Percentiles rank a stretch among this genome's conserved stretches.
These are phyloP conservation scores for Tricholoma flavovirens DNA, from an alignment of 768 basidiomycete species.

Conservation along the genomic window DNA sequence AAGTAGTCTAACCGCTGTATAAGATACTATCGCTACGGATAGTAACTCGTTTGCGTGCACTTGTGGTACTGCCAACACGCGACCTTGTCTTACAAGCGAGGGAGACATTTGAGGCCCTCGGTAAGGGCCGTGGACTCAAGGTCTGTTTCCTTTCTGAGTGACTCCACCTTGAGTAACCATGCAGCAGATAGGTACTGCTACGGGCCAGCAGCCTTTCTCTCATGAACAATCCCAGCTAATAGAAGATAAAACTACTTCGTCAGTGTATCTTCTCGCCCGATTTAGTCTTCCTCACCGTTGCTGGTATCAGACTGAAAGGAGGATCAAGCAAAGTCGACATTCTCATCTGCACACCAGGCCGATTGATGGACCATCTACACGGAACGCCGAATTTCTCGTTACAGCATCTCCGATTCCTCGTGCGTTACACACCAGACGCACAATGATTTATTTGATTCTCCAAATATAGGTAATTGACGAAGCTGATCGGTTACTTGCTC, in stretches of 20 bases:
- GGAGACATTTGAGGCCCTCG: constrained; percentile 83
- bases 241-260: constrained; percentile 52
- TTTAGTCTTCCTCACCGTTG: not conserved
- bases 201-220: constrained; percentile 90
- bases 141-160: constrained; percentile 34
- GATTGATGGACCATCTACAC: constrained; percentile 89
- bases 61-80: constrained; percentile 88
- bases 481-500: constrained; percentile 91
- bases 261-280: not conserved
- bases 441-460: not conserved
- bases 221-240: constrained; percentile 86
- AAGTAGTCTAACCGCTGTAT: not conserved
- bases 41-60: constrained; percentile 79
- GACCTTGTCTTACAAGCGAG: constrained; percentile 90
- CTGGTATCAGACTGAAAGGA: constrained; percentile 53
- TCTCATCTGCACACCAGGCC: constrained; percentile 91
- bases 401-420: constrained; percentile 93
- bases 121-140: constrained; percentile 83
- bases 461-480: constrained; percentile 83
- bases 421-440: constrained; percentile 30
- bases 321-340: constrained; percentile 92
- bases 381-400: constrained; percentile 87
- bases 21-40: constrained; percentile 69
- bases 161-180: constrained; percentile 1
- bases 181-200: constrained; percentile 65